Conservation (phyloP, 805 yeast genomes). For the Candida nitratophila region DNA sequence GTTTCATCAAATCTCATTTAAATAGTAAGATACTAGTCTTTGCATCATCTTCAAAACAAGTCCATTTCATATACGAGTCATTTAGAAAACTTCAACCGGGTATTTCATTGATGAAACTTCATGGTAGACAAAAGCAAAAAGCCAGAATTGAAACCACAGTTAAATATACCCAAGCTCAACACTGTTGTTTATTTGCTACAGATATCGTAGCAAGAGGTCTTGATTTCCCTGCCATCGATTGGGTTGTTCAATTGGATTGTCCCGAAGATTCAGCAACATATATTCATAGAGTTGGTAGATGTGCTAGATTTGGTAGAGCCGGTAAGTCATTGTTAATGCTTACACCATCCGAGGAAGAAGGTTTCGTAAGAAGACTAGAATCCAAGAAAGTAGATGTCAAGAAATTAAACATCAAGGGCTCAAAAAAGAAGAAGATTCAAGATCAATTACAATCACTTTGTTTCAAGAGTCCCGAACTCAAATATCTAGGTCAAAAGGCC, state of each 20-base stretch:
- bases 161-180: conserved; percentile 70
- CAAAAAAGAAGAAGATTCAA: conserved; percentile 67
- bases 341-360: conserved; percentile 76
- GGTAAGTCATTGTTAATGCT: conserved; percentile 82
- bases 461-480: conserved; percentile 85
- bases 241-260: conserved; percentile 91
- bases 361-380: conserved; percentile 57
- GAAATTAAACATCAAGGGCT: conserved; percentile 65
- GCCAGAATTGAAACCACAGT: conserved; percentile 76
- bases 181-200: conserved; percentile 80
- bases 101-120: conserved; percentile 75
- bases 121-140: conserved; percentile 88
- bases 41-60: conserved; percentile 83
- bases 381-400: conserved; percentile 62
- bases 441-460: conserved; percentile 84
- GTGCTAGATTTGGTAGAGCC: conserved; percentile 77
- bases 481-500: conserved; percentile 92
- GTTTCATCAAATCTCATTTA: conserved; percentile 77
- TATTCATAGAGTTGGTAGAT: conserved; percentile 86
- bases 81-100: conserved; percentile 89
- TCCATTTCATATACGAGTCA: conserved; percentile 81
- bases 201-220: conserved; percentile 90
- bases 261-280: conserved; percentile 89
- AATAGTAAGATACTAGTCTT: conserved; percentile 77
- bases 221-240: conserved; percentile 87